These are phyloP conservation scores for Calonectria hawksworthii DNA, from an alignment of 2,329 filamentous ascomycete genomes.

Conservation along the genomic window DNA sequence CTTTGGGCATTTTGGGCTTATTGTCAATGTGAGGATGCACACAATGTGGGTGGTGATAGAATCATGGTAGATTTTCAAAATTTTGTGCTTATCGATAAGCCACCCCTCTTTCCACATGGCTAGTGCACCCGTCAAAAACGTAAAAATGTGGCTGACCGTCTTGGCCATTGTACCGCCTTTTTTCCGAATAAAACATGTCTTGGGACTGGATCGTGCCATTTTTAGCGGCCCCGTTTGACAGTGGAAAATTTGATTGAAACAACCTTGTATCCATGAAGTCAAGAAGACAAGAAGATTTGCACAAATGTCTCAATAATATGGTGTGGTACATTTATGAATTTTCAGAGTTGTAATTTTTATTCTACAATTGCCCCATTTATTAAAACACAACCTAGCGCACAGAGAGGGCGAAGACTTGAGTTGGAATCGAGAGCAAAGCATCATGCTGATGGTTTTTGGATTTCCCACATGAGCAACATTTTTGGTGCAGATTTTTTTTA, in stretches of 20 bases:
- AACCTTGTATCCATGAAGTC: neutral
- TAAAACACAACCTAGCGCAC: neutral
- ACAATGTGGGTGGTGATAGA: conserved; percentile 34
- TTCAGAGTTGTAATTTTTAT: neutral
- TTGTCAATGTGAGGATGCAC: conserved; percentile 43
- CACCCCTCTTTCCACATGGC: conserved; percentile 52
- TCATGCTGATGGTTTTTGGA: neutral
- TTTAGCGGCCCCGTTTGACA: neutral
- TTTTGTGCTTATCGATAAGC: conserved; percentile 57
- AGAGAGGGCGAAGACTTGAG: neutral
- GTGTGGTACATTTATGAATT: neutral
- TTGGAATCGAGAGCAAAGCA: neutral
- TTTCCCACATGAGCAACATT: neutral
- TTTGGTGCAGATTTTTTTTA: neutral
- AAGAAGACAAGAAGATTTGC: neutral
- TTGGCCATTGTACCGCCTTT: conserved; percentile 32
- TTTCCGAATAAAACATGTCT: neutral
- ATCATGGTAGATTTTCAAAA: conserved; percentile 51
- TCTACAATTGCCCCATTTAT: neutral
- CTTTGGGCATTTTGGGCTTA: conserved; percentile 80
- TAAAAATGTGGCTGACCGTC: conserved; percentile 48
- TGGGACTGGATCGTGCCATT: neutral
- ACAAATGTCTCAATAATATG: neutral
- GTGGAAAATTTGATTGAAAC: neutral
- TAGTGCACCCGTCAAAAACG: conserved; percentile 39